These are phyloP conservation scores for Annulohypoxylon bovei DNA, from an alignment of 495 filamentous ascomycete genomes.

Conservation along the genomic window DNA sequence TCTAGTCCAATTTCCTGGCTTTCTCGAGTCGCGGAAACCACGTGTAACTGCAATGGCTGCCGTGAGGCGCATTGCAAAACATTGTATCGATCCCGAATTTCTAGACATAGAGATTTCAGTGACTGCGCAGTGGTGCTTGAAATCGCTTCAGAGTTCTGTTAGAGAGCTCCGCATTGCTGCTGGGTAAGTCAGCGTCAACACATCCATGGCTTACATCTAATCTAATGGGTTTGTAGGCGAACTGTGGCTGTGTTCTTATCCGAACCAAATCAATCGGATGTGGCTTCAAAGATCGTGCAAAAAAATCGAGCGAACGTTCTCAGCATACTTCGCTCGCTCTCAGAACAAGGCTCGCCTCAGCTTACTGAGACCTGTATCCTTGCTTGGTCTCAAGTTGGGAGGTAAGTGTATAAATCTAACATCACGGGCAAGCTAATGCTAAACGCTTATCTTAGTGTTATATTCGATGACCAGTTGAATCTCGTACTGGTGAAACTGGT, in stretches of 20 bases:
- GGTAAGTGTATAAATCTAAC: conserved; percentile 51
- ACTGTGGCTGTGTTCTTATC: conserved; percentile 73
- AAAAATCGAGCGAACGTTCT: conserved; percentile 75
- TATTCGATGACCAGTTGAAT: conserved; percentile 78
- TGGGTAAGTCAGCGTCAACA: conserved; percentile 55
- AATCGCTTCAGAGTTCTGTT: conserved; percentile 80
- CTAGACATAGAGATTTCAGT: conserved; percentile 72
- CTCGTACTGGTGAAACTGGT: conserved; percentile 83
- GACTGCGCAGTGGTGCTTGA: conserved; percentile 81
- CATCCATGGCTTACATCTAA: conserved; percentile 30
- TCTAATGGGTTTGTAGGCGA: conserved; percentile 61
- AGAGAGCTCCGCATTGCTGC: conserved; percentile 88
- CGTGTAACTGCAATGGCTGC: conserved; percentile 79
- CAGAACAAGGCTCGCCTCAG: conserved; percentile 68
- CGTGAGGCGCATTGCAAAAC: conserved; percentile 71
- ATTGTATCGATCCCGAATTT: conserved; percentile 64
- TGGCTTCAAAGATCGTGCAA: conserved; percentile 51
- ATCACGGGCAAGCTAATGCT: not conserved
- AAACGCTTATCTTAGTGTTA: conserved; percentile 31
- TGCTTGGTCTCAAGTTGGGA: conserved; percentile 83
- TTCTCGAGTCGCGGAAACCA: conserved; percentile 67
- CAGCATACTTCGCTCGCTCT: conserved; percentile 73
- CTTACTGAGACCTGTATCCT: conserved; percentile 86
- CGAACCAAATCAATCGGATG: conserved; percentile 53
- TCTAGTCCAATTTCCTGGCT: conserved; percentile 65